Conservation (phyloP, 345 rosid species). For the Euphorbia peplus region DNA sequence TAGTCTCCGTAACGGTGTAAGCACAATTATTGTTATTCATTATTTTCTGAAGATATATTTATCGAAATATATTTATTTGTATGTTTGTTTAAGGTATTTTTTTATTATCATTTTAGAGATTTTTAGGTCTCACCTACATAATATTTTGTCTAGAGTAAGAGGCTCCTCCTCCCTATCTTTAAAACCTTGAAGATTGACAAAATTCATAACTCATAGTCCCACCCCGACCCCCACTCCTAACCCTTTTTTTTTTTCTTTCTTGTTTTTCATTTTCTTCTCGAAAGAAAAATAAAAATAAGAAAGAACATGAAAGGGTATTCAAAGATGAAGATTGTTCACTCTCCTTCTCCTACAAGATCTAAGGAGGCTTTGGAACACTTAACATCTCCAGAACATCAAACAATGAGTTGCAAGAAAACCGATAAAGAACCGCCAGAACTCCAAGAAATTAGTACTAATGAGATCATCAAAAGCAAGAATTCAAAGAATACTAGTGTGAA, state of each 20-base stretch:
- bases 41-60: too few relatives aligned
- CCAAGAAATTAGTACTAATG: background rate
- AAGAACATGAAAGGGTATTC: constrained; percentile 39
- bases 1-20: too few relatives aligned
- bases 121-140: background rate
- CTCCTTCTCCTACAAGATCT: constrained; percentile 32
- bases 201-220: background rate
- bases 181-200: too few relatives aligned
- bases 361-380: constrained; percentile 35
- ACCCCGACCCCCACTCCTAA: background rate
- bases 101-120: too few relatives aligned
- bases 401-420: background rate
- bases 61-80: too few relatives aligned
- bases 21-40: too few relatives aligned
- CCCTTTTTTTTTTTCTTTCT: background rate
- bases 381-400: constrained; percentile 12
- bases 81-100: too few relatives aligned
- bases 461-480: background rate
- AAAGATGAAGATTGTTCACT: constrained; percentile 33
- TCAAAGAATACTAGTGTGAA: background rate
- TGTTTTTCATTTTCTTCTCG: too few relatives aligned
- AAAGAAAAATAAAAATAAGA: too few relatives aligned
- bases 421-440: background rate
- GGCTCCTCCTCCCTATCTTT: too few relatives aligned
- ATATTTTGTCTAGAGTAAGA: too few relatives aligned